phyloP scores from a whole-genome alignment of 768 basidiomycete species.

The Trametes villosa region DNA sequence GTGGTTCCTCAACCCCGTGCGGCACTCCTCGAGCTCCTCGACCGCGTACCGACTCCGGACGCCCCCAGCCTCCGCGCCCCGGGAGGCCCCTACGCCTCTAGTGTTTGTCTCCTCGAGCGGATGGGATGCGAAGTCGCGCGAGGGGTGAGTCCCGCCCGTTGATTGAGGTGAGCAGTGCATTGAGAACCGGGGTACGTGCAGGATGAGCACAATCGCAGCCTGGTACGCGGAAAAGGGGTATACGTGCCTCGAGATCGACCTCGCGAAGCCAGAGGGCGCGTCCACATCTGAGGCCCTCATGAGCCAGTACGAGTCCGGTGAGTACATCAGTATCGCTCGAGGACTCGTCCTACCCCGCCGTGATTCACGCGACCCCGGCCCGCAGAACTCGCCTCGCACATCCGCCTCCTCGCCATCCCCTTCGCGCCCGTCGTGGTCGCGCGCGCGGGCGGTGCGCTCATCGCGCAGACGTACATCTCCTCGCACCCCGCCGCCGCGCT shows the following conservation, averaged over 20 bases:
- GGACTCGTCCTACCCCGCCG: neutral
- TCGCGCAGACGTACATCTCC: conserved; percentile 71
- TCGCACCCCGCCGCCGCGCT: conserved; percentile 67
- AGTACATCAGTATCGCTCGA: conserved; percentile 10
- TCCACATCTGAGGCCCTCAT: conserved; percentile 37
- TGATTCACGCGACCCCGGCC: neutral
- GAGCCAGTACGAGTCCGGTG: conserved; percentile 46
- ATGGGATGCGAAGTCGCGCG: conserved; percentile 47
- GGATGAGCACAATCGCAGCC: conserved; percentile 42
- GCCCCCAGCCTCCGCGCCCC: conserved; percentile 46
- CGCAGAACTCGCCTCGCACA: conserved; percentile 47
- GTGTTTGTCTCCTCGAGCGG: conserved; percentile 53
- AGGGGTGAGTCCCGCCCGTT: conserved; percentile 37
- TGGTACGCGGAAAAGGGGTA: conserved; percentile 54
- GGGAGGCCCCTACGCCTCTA: conserved; percentile 56
- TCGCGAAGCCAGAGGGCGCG: conserved; percentile 34
- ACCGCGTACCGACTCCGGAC: conserved; percentile 41
- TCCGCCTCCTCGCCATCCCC: conserved; percentile 48
- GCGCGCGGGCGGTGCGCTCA: conserved; percentile 50
- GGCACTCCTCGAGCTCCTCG: conserved; percentile 8
- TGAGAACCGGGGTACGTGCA: conserved; percentile 18
- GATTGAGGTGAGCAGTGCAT: neutral
- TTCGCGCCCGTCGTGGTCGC: conserved; percentile 65
- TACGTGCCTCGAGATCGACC: conserved; percentile 50
- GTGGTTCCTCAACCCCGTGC: neutral